These are phyloP conservation scores for Candida sakaeoensis DNA, from an alignment of 805 yeast species.

Conservation along the genomic window DNA sequence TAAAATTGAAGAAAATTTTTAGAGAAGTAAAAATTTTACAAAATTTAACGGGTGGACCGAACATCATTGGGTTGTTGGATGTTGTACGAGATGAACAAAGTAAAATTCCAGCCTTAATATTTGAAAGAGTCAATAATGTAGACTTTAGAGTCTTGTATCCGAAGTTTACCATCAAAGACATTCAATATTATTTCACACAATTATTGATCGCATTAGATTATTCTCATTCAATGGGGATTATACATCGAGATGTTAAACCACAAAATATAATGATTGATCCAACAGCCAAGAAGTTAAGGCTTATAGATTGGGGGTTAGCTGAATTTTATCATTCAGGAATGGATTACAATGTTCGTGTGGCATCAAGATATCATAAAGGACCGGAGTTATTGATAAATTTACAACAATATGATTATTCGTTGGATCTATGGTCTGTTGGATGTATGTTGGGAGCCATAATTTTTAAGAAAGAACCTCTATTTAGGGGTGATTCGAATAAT, in stretches of 20 bases:
- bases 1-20: slow-evolving; percentile 85
- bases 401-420: slow-evolving; percentile 84
- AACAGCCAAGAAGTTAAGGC: slow-evolving; percentile 58
- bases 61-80: slow-evolving; percentile 72
- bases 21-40: slow-evolving; percentile 86
- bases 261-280: slow-evolving; percentile 96
- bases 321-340: slow-evolving; percentile 88
- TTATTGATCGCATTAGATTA: slow-evolving; percentile 80
- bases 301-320: slow-evolving; percentile 95
- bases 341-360: slow-evolving; percentile 90
- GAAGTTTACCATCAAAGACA: slow-evolving; percentile 67
- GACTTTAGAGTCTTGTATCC: slow-evolving; percentile 83
- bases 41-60: slow-evolving; percentile 81
- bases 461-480: slow-evolving; percentile 87
- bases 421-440: slow-evolving; percentile 93
- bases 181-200: slow-evolving; percentile 79
- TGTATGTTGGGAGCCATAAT: slow-evolving; percentile 89
- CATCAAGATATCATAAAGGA: slow-evolving; percentile 89
- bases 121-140: slow-evolving; percentile 78
- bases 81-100: slow-evolving; percentile 76
- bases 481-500: slow-evolving; percentile 85
- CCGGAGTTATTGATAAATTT: slow-evolving; percentile 86
- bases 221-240: slow-evolving; percentile 91
- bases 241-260: slow-evolving; percentile 95
- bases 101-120: slow-evolving; percentile 82